phyloP scores from a whole-genome alignment of 2,329 filamentous ascomycete species.

The Amylocarpus encephaloides region DNA sequence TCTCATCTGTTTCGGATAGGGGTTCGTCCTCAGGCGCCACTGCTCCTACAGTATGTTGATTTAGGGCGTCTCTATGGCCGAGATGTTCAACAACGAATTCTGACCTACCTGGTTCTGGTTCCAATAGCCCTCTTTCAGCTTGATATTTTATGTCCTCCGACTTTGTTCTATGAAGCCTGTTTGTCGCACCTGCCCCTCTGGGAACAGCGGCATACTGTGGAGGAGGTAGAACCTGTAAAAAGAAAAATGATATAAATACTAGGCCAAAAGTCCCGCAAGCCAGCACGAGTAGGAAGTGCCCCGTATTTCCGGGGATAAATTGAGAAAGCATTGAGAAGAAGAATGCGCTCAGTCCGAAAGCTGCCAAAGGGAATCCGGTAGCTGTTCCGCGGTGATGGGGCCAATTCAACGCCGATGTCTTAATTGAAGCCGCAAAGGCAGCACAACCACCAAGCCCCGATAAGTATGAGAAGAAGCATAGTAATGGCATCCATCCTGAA shows the following conservation, averaged over 20 bases:
- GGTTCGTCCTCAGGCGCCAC: conserved; percentile 25
- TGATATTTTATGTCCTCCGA: conserved; percentile 38
- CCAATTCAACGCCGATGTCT: conserved; percentile 84
- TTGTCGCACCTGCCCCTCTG: conserved; percentile 31
- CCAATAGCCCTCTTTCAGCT: conserved; percentile 33
- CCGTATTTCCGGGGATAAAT: conserved; percentile 77
- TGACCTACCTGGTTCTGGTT: conserved; percentile 61
- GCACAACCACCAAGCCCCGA: conserved; percentile 85
- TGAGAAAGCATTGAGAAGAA: conserved; percentile 83
- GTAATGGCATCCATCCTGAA: conserved; percentile 46
- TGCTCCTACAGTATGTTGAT: conserved; percentile 25
- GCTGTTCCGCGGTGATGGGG: conserved; percentile 86
- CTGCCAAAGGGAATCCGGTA: conserved; percentile 86
- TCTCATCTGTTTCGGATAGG: conserved; percentile 56
- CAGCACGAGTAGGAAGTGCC: conserved; percentile 72
- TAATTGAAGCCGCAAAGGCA: conserved; percentile 84
- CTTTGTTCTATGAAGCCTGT: conserved; percentile 39
- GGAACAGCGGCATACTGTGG: conserved; percentile 39
- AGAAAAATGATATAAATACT: conserved; percentile 73
- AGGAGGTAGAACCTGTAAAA: conserved; percentile 68
- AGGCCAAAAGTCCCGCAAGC: conserved; percentile 72
- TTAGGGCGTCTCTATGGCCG: conserved; percentile 27
- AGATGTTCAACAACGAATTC: conserved; percentile 29
- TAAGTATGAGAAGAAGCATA: conserved; percentile 81
- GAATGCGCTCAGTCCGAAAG: conserved; percentile 91